A percentile compares a stretch with the other conserved stretches of the same genome.
These are phyloP conservation scores for Neonectria coccinea DNA, from an alignment of 2,329 filamentous ascomycete species.

Conservation along the genomic window DNA sequence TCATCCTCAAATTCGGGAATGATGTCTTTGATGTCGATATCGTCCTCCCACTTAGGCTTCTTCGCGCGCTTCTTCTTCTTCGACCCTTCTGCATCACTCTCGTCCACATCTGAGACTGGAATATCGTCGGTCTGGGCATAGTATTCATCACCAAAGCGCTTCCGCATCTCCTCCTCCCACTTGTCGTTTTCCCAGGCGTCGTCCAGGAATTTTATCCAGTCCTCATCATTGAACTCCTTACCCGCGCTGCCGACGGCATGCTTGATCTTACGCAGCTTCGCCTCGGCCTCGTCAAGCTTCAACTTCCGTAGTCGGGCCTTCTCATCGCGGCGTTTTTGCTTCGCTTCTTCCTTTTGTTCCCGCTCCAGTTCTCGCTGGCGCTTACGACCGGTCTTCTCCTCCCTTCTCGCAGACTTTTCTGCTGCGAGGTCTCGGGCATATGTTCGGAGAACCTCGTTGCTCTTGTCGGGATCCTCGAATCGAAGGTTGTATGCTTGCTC, in stretches of 20 bases:
- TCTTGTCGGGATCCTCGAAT: conserved; percentile 90
- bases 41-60: conserved; percentile 87
- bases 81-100: conserved; percentile 70
- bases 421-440: conserved; percentile 89
- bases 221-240: conserved; percentile 75
- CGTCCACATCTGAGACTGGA: conserved; percentile 73
- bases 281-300: conserved; percentile 90
- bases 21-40: conserved; percentile 96
- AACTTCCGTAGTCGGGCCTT: conserved; percentile 86
- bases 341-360: conserved; percentile 82
- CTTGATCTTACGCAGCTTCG: conserved; percentile 88
- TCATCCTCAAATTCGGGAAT: conserved; percentile 83
- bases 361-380: conserved; percentile 83
- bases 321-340: conserved; percentile 80
- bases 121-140: conserved; percentile 80
- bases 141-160: conserved; percentile 89
- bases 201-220: conserved; percentile 87
- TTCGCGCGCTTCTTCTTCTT: conserved; percentile 60
- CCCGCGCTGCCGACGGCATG: conserved; percentile 85
- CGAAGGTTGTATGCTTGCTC: conserved; percentile 95
- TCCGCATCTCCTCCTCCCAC: conserved; percentile 93
- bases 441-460: conserved; percentile 88
- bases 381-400: conserved; percentile 81
- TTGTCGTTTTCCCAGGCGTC: conserved; percentile 88
- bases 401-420: conserved; percentile 85